Evolutionary conservation across 2,329 filamentous ascomycete genomes (phyloP), one percentile per base, ranked within the genome.

Genomic region (Kalmusia sp.): DNA sequence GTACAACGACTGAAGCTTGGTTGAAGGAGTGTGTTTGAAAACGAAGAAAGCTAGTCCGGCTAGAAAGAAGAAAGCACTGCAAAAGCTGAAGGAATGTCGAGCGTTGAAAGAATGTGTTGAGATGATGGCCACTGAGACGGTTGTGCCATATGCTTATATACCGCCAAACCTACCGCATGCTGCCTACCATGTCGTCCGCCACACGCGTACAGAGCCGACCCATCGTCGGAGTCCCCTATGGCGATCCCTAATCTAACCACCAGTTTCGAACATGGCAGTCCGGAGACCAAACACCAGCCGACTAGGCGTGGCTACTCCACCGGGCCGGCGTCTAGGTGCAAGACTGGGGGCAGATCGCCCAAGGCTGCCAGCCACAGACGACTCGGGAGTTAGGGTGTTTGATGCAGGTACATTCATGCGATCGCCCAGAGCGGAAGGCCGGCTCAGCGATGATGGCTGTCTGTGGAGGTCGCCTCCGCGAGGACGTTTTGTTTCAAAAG

Each of bases 161-260:
- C 37, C 28, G 39, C 15, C 31, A 34, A 21, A 50, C 30, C 9
- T 24, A 22, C 40, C 27, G 11, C 9, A 17, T n/a, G 4, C 17
- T 14, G 8, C 24, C 15, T 22, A 14, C 35, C 19, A 19, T 40
- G 41, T 49, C 34, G 38, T 34, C 31, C 50, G 50, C 60, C 57
- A 63, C 60, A 40, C 6, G n/a, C 6, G n/a, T 12, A 5, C 38
- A 46, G 19, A 46, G 30, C 15, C 39, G 40, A 17, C 25, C 38
- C 53, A 52, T 55, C 44, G 14, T 22, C 28, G 25, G 25, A 54
- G 28, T 40, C 35, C 49, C 34, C 54, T 52, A 54, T 51, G 55
- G 41, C 41, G 56, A 64, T 67, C 69, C 67, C 54, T 67, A 73
- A 73, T 73, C 62, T 68, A 62, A 65, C 46, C 48, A 37, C 28